Evolutionary conservation across 2,329 filamentous ascomycete species (phyloP), one percentile per base, ranked within the genome.

Genomic region (Chaetomium strumarium): DNA sequence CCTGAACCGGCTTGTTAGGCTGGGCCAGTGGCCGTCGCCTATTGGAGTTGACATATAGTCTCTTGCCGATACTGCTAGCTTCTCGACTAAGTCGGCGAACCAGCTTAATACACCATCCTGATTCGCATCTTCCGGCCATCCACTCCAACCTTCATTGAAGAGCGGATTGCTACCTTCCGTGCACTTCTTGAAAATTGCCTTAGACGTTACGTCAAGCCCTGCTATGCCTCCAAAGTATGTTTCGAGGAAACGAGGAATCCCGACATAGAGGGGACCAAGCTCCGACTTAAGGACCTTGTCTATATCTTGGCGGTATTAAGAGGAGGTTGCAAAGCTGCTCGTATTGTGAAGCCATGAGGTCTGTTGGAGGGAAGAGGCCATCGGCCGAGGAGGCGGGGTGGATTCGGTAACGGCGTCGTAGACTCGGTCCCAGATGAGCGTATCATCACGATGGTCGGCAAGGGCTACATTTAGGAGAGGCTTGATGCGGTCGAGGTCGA

Each of bases 351-450:
- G 57, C 63, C 53, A 64, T 42, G 65, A 65, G 24, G 64, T 67
- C 55, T 67, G 60, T 58, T 63, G 59, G 51, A 65, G 16, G 14
- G 63, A 65, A n/a, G n/a, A n/a, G 24, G 63, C 50, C 49, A 59
- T 58, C 33, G 57, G 52, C 53, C 54, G 58, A 29, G 59, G 65
- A 53, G 62, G 30, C 30, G 30, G 30, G 30, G 30, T 33, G 30
- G 30, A 33, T 33, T 33, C 30, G 30, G 30, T 33, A 62, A 71
- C 62, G 47, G 66, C 64, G 38, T 57, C 48, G 56, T 72, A 68
- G 50, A 70, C 66, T 62, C 66, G 62, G 42, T 64, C 51, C 69
- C 64, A 75, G 54, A 74, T 67, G 16, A 55, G 49, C 67, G 31
- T 34, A 45, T 57, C 55, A 37, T 47, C 17, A 5, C 5, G 36